Percentiles rank a stretch among this genome's conserved stretches.
These are phyloP conservation scores for Mycena alexandri DNA, from an alignment of 768 basidiomycete genomes.

Conservation along the genomic window DNA sequence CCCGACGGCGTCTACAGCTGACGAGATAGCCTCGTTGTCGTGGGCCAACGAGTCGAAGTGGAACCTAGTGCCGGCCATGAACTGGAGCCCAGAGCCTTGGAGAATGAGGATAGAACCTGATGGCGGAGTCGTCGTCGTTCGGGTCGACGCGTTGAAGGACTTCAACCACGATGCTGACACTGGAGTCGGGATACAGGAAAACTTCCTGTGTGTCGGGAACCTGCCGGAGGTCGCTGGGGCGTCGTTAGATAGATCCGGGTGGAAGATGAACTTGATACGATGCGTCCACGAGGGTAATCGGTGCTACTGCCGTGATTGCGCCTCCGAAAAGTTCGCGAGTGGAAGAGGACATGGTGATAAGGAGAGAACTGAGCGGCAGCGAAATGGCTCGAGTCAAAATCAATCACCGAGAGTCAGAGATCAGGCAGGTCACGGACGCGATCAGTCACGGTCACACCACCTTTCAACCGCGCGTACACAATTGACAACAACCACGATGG, in stretches of 20 bases:
- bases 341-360: slow-evolving; percentile 37
- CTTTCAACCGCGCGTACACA: slow-evolving; percentile 28
- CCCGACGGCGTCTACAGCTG: slow-evolving; percentile 58
- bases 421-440: background rate
- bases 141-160: slow-evolving; percentile 80
- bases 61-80: slow-evolving; percentile 65
- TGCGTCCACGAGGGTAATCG: slow-evolving; percentile 77
- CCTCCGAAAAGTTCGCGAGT: slow-evolving; percentile 84
- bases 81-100: slow-evolving; percentile 20
- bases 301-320: slow-evolving; percentile 76
- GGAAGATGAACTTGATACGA: slow-evolving; percentile 68
- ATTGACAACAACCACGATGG: slow-evolving; percentile 47
- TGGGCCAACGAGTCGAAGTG: slow-evolving; percentile 93
- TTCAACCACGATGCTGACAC: slow-evolving; percentile 86
- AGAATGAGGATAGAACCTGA: slow-evolving; percentile 63
- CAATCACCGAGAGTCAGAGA: slow-evolving; percentile 6
- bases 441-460: slow-evolving; percentile 4
- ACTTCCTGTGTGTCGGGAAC: slow-evolving; percentile 97
- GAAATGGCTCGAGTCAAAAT: no score
- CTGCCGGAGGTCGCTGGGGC: slow-evolving; percentile 71
- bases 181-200: slow-evolving; percentile 77
- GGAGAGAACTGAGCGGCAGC: no score
- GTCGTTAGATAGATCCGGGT: slow-evolving; percentile 15
- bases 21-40: slow-evolving; percentile 82
- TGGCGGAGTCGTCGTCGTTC: slow-evolving; percentile 69